Evolutionary conservation across 108 stramenopile species (phyloP).

Genomic region (Cyclostephanos tholiformis): DNA sequence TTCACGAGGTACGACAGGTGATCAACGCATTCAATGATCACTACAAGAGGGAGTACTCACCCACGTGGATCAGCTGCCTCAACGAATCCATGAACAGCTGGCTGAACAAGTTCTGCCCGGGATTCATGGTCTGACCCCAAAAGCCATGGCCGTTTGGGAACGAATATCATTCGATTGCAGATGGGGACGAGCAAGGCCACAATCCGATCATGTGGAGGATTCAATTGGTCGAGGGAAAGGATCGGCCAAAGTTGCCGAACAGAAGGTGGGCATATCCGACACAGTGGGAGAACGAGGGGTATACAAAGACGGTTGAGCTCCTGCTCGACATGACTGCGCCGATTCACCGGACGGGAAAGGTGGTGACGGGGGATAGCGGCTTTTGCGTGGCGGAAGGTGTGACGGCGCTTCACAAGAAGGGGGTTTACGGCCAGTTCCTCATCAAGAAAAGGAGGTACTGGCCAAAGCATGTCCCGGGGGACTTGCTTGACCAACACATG

Average conservation of each 20-base stretch:
- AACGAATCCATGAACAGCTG: no score
- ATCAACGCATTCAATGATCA: no score
- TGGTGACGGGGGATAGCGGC: not conserved
- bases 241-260: constrained; percentile 2
- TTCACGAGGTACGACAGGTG: no score
- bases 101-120: no score
- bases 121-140: no score
- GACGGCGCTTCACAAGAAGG: constrained; percentile 2
- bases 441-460: constrained; percentile 14
- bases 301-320: constrained; percentile 6
- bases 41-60: no score
- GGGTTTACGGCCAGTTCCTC: constrained; percentile 9
- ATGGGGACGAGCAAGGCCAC: no score
- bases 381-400: not conserved
- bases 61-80: no score
- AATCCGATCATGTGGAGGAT: no score
- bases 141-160: no score
- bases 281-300: constrained; percentile 11
- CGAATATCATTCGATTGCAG: no score
- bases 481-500: not conserved
- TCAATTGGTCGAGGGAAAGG: constrained; percentile 11
- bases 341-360: constrained; percentile 22
- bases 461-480: constrained; percentile 12
- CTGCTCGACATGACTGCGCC: constrained; percentile 26
- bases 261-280: constrained; percentile 1